These are phyloP conservation scores for Haematococcus lacustris DNA, from an alignment of 139 green algal genomes.

Conservation along the genomic window DNA sequence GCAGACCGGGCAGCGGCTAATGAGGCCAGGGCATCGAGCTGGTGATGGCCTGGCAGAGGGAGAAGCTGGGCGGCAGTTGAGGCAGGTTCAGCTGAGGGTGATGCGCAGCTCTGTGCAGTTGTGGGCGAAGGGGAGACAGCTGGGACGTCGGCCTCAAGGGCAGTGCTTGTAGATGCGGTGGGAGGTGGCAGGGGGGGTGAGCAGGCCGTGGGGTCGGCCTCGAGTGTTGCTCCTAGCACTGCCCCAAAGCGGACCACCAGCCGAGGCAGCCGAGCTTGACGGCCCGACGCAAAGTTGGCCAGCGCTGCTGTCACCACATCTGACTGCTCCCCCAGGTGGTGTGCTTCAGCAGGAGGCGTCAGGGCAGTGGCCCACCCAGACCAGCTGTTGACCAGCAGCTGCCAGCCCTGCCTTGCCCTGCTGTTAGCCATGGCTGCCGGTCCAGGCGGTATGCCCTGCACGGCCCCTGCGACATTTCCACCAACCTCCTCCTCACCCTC, in stretches of 20 bases:
- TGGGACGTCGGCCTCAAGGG: too few species aligned
- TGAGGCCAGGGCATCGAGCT: constrained; percentile 46
- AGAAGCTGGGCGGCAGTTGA: too few species aligned
- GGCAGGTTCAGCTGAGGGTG: background rate
- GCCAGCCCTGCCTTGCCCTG: background rate
- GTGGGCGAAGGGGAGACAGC: too few species aligned
- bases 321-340: background rate
- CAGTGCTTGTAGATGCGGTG: background rate
- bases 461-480: background rate
- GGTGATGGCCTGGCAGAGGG: too few species aligned
- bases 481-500: background rate
- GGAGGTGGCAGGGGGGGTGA: background rate
- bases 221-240: constrained; percentile 5
- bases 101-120: background rate
- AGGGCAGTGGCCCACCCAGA: background rate
- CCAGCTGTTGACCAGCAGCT: background rate
- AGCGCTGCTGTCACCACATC: too few species aligned
- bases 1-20: constrained; percentile 41
- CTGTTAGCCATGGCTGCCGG: background rate
- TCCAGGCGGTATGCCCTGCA: background rate
- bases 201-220: background rate
- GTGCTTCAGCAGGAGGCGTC: background rate
- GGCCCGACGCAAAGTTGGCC: too few species aligned
- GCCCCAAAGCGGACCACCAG: constrained; percentile 3
- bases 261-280: background rate